phyloP scores from a whole-genome alignment of 1,284 basidiomycete genomes.

The Melampsora occidentalis region DNA sequence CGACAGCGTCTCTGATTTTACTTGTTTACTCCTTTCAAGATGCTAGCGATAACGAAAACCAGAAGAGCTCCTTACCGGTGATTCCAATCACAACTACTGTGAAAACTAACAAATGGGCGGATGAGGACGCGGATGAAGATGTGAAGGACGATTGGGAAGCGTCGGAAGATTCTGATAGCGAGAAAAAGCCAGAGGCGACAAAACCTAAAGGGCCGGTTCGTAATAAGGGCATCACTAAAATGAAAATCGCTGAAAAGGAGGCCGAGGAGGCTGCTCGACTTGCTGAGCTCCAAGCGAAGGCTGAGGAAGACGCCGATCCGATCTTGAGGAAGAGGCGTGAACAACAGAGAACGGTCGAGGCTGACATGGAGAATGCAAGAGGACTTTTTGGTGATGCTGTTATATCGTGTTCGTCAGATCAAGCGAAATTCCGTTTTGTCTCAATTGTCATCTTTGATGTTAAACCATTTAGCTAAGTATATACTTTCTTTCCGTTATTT shows the following conservation, averaged over 20 bases:
- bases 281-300: slow-evolving; percentile 24
- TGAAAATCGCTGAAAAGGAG: slow-evolving; percentile 42
- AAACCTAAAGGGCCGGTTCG: slow-evolving; percentile 34
- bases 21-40: slow-evolving; percentile 6
- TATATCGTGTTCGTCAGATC: slow-evolving; percentile 14
- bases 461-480: not conserved
- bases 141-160: slow-evolving; percentile 44
- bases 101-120: slow-evolving; percentile 39
- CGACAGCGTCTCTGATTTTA: not conserved
- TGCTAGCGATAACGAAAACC: slow-evolving; percentile 27
- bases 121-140: slow-evolving; percentile 41
- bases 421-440: not conserved
- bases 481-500: too few relatives aligned
- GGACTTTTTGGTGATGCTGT: slow-evolving; percentile 41
- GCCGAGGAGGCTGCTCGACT: slow-evolving; percentile 34
- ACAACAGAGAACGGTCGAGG: slow-evolving; percentile 23
- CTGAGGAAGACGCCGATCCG: slow-evolving; percentile 18
- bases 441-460: too few relatives aligned
- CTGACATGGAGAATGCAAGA: slow-evolving; percentile 40
- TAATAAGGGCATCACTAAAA: slow-evolving; percentile 40
- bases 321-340: slow-evolving; percentile 29
- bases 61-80: not conserved
- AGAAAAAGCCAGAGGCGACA: not conserved
- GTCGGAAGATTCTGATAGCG: slow-evolving; percentile 18
- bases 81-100: slow-evolving; percentile 11